Conservation (phyloP, 768 basidiomycete genomes). For the Trametes sanguinea region DNA sequence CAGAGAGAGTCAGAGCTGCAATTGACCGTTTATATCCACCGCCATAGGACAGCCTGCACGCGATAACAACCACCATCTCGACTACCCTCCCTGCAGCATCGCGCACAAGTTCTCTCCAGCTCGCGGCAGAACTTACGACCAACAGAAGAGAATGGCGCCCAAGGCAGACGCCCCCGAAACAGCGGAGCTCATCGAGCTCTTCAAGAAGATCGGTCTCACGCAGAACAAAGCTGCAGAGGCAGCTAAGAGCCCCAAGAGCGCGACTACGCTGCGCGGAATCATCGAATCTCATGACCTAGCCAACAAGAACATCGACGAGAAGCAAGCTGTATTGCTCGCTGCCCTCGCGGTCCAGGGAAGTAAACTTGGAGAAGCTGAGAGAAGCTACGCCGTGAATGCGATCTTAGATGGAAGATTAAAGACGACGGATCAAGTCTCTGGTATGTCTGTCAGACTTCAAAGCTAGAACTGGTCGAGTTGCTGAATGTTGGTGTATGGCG, state of each 20-base stretch:
- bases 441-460: constrained; percentile 47
- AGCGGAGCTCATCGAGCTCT: constrained; percentile 50
- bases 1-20: not conserved
- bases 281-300: constrained; percentile 57
- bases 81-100: too few species aligned
- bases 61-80: not conserved
- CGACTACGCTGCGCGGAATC: constrained; percentile 66
- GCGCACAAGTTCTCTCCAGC: not conserved
- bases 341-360: constrained; percentile 62
- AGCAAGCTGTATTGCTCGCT: constrained; percentile 69
- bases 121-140: not conserved
- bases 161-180: constrained; percentile 36
- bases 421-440: constrained; percentile 83
- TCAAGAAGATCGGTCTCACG: constrained; percentile 77
- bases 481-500: not conserved
- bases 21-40: not conserved
- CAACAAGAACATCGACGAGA: constrained; percentile 65
- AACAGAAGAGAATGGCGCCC: constrained; percentile 21
- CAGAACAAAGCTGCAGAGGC: constrained; percentile 81
- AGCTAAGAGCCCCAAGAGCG: constrained; percentile 77
- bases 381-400: constrained; percentile 61
- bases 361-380: constrained; percentile 63
- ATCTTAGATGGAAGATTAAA: constrained; percentile 76
- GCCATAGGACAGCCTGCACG: constrained; percentile 1
- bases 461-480: not conserved